A percentile compares a stretch with the other conserved stretches of the same genome.
phyloP scores from a whole-genome alignment of 208 protist genomes.

The Trichomonas tenax region DNA sequence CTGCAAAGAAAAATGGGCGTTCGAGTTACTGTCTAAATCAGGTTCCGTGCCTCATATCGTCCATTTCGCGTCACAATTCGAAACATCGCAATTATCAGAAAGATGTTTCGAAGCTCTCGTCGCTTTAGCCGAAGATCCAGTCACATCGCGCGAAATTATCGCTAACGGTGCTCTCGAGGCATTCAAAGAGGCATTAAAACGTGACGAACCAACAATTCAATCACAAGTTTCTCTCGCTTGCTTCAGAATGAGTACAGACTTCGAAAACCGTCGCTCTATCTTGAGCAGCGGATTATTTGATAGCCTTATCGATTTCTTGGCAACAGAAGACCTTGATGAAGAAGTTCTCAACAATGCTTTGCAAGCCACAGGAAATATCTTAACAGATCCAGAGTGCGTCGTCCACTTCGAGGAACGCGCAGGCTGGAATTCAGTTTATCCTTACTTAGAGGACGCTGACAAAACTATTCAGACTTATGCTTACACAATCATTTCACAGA shows the following conservation, averaged over 20 bases:
- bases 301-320: neutral
- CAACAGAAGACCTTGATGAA: neutral
- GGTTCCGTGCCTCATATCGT: neutral
- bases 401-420: neutral
- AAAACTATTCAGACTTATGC: neutral
- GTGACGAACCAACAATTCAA: conserved; percentile 13
- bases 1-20: neutral
- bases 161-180: neutral
- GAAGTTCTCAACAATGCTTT: neutral
- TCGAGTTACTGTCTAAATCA: neutral
- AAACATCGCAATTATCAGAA: neutral
- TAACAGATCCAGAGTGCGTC: neutral
- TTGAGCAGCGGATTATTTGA: neutral
- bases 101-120: neutral
- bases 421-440: neutral
- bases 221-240: neutral
- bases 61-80: neutral
- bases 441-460: neutral
- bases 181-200: neutral
- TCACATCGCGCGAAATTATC: conserved; percentile 9
- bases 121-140: neutral
- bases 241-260: neutral
- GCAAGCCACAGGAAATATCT: neutral
- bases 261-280: neutral
- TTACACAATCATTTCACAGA: neutral